Base-by-base conservation (phyloP, 2,329 filamentous ascomycete species). In the Aureobasidium sp. region DNA sequence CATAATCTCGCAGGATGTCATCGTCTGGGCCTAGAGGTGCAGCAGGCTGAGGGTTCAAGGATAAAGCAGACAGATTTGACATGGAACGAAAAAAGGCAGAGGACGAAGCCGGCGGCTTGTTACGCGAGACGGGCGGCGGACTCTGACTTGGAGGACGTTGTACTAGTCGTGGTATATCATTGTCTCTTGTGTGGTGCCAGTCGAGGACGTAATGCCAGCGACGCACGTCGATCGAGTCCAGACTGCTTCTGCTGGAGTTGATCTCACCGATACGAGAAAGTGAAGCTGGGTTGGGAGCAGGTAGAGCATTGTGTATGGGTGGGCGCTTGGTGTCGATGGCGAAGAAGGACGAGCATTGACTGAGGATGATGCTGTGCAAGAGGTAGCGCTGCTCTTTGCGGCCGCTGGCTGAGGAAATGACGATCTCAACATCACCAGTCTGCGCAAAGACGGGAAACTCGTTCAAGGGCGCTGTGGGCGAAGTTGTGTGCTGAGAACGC, bases 341-440 rank as follows among this genome's bases (percentile, higher is more conserved):
- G 72, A 97, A 97, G 79, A 96, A 97, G 17, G 91, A 91, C 6
- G 91, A 96, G 70, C 89, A 96, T 75, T 95, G 89, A 36, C 89
- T 87, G 67, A 97, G 79, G 44, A 93, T 96, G 70, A 97, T 83
- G 64, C 87, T 83, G 76, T 97, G 93, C 62, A 97, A 81, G 51
- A 97, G 81, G 73, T 97, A 97, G 64, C 89, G 83, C 72, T 90
- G 89, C 75, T 94, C 88, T 71, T 86, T 85, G 65, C 84, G 81
- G 59, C 88, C 83, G 15, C 84, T 76, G 82, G 70, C 82, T 41
- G 66, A 73, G 20, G 65, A 83, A 69, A 97, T 84, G 61, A 93
- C 72, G 65, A 97, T 91, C 76, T 97, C 93, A 70, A 97, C 91
- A 75, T 97, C 92, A 71, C 93, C 93, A 41, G 89, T 93, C 69